Evolutionary conservation across 768 basidiomycete species (phyloP), one percentile per base, ranked within the genome.

Genomic region (Amanita exitialis): DNA sequence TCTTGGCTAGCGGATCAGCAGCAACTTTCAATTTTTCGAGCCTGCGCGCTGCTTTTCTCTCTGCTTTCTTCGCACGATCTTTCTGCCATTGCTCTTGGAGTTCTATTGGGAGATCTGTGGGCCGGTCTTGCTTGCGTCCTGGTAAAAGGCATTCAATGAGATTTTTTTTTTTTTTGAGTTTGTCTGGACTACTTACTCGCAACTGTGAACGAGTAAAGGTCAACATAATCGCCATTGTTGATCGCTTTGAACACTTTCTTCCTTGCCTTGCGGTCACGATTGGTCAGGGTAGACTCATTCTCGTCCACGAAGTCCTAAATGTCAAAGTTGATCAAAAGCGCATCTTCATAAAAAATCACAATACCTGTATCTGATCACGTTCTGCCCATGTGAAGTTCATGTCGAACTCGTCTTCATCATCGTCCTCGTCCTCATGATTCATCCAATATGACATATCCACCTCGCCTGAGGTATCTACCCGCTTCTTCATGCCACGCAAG

Each of bases 1-100:
- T 75, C n/a, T 56, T 56, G 6, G 72, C 57, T n/a, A 82, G 64
- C 0, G 84, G 83, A 58, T 92, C 86, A 1, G 81, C 71, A 10
- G 79, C 79, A 0, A 68, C 68, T 15, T 76, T 69, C 2, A 83
- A 66, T 9, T 77, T 77, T 13, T 75, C 80, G 3, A 75, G 64
- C 1, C 70, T 75, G 0, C 90, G 82, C 13, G 75, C 70, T 2
- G 69, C 74, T 62, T 90, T 95, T 59, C 70, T 63, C 51, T 82
- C 80, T 0, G 90, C 90, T 62, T 96, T 98, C 69, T 82, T 86
- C 47, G 71, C 67, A 1, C 91, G 88, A 61, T 97, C 94, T 43
- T 76, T 76, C 41, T 80, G 77, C 91, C 91, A 96, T 53, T 80
- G 82, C 0, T 67, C 76, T 47, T 70, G 73, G 6, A 96, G 72